A percentile compares a stretch with the other conserved stretches of the same genome.
Evolutionary conservation across 192 early-diverging fungal species (phyloP).

Genomic region (Backusella morwellensis): DNA sequence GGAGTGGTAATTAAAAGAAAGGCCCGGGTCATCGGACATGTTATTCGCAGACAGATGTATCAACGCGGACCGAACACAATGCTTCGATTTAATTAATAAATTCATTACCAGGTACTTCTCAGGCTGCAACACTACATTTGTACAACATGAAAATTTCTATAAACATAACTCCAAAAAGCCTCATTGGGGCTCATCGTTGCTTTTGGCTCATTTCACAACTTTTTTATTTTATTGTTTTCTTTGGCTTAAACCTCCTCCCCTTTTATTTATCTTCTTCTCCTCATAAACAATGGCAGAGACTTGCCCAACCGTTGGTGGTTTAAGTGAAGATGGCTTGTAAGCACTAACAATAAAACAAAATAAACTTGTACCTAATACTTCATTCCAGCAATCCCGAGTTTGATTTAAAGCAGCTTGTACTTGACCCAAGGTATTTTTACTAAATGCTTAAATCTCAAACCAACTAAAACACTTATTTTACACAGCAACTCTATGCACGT

Average conservation of each 20-base stretch:
- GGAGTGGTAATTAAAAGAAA: too few species aligned
- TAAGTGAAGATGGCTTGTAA: slow-evolving; percentile 31
- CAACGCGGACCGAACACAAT: too few species aligned
- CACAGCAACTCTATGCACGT: slow-evolving; percentile 30
- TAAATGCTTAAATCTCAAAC: too few species aligned
- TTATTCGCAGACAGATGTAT: too few species aligned
- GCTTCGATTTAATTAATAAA: too few species aligned
- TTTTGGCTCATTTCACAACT: background rate
- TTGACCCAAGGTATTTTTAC: slow-evolving; percentile 21
- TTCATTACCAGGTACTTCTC: too few species aligned
- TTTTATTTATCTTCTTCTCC: background rate
- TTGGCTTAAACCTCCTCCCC: background rate
- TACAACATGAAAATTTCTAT: background rate
- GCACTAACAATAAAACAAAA: background rate
- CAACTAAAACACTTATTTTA: background rate
- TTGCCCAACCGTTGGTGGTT: slow-evolving; percentile 23
- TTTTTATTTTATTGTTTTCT: background rate
- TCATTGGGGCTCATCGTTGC: background rate
- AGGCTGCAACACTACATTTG: background rate
- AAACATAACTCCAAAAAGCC: background rate
- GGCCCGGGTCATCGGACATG: too few species aligned
- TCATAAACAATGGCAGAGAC: slow-evolving; percentile 5
- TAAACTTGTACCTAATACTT: background rate
- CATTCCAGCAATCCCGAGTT: slow-evolving; percentile 29
- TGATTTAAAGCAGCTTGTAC: slow-evolving; percentile 23